Evolutionary conservation across 345 rosid species (phyloP), one percentile per base, ranked within the genome.

Genomic region (Arabis hirsuta): DNA sequence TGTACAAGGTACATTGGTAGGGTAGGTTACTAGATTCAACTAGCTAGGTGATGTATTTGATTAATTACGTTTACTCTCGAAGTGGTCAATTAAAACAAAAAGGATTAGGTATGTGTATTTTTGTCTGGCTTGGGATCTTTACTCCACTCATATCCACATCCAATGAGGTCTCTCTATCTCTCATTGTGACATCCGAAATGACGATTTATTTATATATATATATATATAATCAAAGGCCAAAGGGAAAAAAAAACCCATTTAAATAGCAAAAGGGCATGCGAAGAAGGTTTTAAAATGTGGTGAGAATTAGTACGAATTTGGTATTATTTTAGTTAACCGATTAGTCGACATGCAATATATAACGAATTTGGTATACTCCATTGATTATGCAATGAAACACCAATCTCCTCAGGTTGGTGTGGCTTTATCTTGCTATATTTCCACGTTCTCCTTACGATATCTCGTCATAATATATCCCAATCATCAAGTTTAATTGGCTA

Each of bases 121-220:
- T 74, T 74, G 73, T 60, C 78, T 60, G 45, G 62, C 56, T 74
- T 53, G 79, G 58, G 71, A 76, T 69, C 71, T 55, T 69, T 55
- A 55, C 65, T 62, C 79, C 75, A 69, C 71, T 76, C 65, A 72
- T 46, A 71, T 71, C 76, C 12, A 54, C 67, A 48, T 76, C 76
- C 76, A 76, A 71, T 76, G 56, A 71, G 27, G 42, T 56, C n/a
- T 71, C 76, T 57, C 36, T 12, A 20, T 65, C 58, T 45, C 51
- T 20, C 22, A 43, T 12, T 52, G 57, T 71, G 80, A 76, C 76
- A 76, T 70, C 71, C 48, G 22, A 58, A 65, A 65, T 76, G 80
- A 76, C 68, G 76, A 70, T 44, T 5, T 4, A 8, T 31, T n/a
- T 31, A 16, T 46, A 4, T 2, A 55, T 12, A 53, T 27, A 14